These are phyloP conservation scores for Teratosphaeria viscida DNA, from an alignment of 2,329 filamentous ascomycete genomes.

Conservation along the genomic window DNA sequence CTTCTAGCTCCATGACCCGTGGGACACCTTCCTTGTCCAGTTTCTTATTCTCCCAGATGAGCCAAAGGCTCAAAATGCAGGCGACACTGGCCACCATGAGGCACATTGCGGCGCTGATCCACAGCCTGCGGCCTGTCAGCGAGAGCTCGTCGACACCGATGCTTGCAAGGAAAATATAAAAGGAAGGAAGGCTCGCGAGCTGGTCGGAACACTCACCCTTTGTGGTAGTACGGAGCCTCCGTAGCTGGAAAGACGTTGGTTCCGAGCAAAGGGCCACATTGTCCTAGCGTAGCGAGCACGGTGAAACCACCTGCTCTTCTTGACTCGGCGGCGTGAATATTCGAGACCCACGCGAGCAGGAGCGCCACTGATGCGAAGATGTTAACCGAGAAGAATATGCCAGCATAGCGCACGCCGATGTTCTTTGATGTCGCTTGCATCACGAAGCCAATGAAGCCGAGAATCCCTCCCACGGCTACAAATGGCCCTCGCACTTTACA, in stretches of 20 bases:
- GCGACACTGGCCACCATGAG: slow-evolving; percentile 49
- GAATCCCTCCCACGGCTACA: slow-evolving; percentile 24
- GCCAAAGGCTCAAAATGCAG: slow-evolving; percentile 41
- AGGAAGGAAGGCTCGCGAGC: not conserved
- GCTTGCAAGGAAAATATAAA: not conserved
- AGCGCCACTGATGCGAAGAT: slow-evolving; percentile 18
- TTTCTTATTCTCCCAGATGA: slow-evolving; percentile 51
- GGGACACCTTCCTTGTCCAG: slow-evolving; percentile 39
- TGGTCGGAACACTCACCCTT: not conserved
- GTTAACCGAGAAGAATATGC: slow-evolving; percentile 24
- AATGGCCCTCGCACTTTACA: slow-evolving; percentile 31
- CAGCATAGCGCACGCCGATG: slow-evolving; percentile 25
- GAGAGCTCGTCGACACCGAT: not conserved
- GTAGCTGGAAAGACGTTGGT: slow-evolving; percentile 50
- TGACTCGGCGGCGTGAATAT: slow-evolving; percentile 27
- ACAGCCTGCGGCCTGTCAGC: slow-evolving; percentile 29
- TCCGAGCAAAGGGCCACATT: slow-evolving; percentile 59
- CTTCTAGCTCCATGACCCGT: slow-evolving; percentile 15
- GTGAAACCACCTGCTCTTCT: slow-evolving; percentile 29
- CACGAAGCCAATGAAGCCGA: slow-evolving; percentile 32
- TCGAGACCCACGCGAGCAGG: slow-evolving; percentile 9
- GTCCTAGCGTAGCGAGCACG: slow-evolving; percentile 36
- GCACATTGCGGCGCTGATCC: slow-evolving; percentile 52
- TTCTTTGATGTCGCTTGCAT: slow-evolving; percentile 18
- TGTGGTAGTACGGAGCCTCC: slow-evolving; percentile 35